Evolutionary conservation across 441 rosid species (phyloP).

Genomic region (Croton setiger): DNA sequence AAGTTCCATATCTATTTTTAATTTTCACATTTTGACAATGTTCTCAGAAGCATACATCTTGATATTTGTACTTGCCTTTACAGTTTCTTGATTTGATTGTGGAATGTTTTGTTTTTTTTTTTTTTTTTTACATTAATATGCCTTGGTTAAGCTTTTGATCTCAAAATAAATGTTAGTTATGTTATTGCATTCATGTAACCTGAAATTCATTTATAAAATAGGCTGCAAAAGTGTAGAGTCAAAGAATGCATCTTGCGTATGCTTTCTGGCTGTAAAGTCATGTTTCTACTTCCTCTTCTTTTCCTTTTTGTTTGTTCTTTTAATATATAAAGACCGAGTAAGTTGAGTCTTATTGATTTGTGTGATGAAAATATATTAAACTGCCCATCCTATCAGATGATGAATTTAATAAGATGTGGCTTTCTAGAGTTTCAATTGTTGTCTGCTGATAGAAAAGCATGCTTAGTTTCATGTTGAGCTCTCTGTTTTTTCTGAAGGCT

Average conservation of each 20-base stretch:
- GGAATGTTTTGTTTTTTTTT: not conserved
- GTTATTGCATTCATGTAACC: not conserved
- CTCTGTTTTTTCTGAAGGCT: not conserved
- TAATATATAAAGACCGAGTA: not conserved
- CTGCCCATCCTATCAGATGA: not conserved
- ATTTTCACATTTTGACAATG: not conserved
- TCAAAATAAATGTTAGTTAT: not conserved
- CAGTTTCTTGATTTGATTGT: not conserved
- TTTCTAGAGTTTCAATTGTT: not conserved
- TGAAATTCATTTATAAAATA: not conserved
- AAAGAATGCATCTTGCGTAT: not conserved
- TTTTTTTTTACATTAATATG: not conserved
- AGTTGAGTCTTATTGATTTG: too few species aligned
- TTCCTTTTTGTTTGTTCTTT: too few species aligned
- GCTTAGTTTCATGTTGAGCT: not conserved
- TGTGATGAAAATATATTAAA: too few species aligned
- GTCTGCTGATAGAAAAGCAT: not conserved
- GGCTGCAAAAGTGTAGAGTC: not conserved
- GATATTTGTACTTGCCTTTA: not conserved
- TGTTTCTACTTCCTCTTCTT: not conserved
- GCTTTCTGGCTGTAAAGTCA: not conserved
- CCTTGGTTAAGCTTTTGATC: not conserved
- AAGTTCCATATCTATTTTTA: conserved; percentile 26
- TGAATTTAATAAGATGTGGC: not conserved
- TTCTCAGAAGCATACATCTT: not conserved